Evolutionary conservation across 192 early-diverging fungal species (phyloP).

Genomic region (Umbelopsis isabellina): DNA sequence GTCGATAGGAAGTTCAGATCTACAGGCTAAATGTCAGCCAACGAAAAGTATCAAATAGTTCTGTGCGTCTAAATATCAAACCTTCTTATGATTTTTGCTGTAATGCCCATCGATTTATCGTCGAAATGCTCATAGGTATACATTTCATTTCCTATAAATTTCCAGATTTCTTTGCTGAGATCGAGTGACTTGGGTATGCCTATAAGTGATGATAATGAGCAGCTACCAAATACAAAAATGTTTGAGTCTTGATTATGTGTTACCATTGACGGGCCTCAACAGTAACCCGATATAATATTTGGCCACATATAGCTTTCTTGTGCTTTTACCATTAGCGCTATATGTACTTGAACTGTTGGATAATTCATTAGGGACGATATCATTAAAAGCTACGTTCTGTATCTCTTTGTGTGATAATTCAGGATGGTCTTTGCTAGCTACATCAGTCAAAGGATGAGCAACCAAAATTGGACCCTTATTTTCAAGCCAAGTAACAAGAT

Average conservation of each 20-base stretch:
- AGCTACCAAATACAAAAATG: background rate
- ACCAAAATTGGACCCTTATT: conserved; percentile 52
- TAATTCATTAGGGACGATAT: conserved; percentile 30
- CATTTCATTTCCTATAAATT: background rate
- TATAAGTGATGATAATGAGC: background rate
- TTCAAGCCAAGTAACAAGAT: conserved; percentile 70
- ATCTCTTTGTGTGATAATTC: conserved; percentile 58
- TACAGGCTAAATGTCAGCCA: background rate
- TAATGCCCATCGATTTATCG: background rate
- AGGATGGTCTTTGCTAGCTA: conserved; percentile 54
- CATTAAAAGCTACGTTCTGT: conserved; percentile 56
- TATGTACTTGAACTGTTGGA: background rate
- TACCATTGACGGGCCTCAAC: background rate
- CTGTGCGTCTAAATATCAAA: background rate
- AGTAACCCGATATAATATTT: background rate
- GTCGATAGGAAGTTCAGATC: background rate
- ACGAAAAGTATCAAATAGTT: background rate
- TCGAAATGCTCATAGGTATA: background rate
- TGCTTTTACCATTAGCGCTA: background rate
- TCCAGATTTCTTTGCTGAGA: background rate
- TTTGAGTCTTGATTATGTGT: background rate
- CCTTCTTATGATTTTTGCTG: conserved; percentile 5
- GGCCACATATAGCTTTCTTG: background rate
- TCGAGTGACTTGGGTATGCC: background rate
- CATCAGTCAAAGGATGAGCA: conserved; percentile 78